A percentile compares a stretch with the other conserved stretches of the same genome.
These are phyloP conservation scores for Emiliania huxleyi DNA, from an alignment of 78 protist genomes.

Conservation along the genomic window DNA sequence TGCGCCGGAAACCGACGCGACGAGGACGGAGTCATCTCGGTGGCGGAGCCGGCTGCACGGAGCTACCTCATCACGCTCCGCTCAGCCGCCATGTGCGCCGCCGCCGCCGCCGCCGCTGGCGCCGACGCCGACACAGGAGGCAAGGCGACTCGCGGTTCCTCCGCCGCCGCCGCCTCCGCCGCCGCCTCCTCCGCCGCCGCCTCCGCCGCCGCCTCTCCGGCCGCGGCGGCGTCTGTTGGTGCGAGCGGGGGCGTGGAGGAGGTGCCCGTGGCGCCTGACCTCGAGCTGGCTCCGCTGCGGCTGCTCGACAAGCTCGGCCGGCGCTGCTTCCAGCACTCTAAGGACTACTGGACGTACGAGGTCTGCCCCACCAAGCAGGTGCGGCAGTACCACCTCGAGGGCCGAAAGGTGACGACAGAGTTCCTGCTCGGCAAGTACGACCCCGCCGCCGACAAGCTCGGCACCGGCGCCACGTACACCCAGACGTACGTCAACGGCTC, in stretches of 20 bases:
- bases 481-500: background rate
- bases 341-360: slow-evolving; percentile 10
- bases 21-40: background rate
- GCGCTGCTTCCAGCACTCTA: background rate
- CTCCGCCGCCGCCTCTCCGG: background rate
- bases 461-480: background rate
- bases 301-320: background rate
- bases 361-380: background rate
- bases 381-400: background rate
- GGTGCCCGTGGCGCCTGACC: too few species aligned
- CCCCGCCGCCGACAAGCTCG: background rate
- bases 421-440: background rate
- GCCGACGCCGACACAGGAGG: background rate
- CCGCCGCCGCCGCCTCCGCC: background rate
- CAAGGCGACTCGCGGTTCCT: too few species aligned
- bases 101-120: background rate
- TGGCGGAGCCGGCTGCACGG: background rate
- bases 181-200: background rate
- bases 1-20: background rate
- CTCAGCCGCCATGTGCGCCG: background rate
- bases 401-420: background rate
- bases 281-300: background rate
- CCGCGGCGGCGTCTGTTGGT: background rate
- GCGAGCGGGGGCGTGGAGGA: background rate
- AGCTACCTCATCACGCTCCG: background rate